These are phyloP conservation scores for Scytalidium lignicola DNA, from an alignment of 2,329 filamentous ascomycete genomes.

Conservation along the genomic window DNA sequence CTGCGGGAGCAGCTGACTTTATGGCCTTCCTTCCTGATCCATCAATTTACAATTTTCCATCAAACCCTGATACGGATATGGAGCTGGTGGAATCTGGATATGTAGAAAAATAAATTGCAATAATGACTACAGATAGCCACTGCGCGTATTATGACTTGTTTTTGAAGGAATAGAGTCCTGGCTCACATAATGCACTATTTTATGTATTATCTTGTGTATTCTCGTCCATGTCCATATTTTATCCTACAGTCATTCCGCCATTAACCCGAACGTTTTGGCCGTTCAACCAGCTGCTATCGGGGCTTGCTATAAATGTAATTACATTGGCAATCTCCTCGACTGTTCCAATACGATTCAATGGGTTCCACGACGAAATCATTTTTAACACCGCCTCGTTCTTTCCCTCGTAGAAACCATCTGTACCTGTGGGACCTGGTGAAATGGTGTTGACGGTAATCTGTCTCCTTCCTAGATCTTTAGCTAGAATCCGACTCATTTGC, in stretches of 20 bases:
- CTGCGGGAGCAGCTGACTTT: neutral
- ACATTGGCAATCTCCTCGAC: conserved; percentile 39
- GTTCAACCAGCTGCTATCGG: conserved; percentile 32
- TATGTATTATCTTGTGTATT: too few relatives aligned
- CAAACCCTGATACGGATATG: neutral
- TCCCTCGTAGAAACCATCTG: conserved; percentile 39
- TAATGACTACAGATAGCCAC: too few relatives aligned
- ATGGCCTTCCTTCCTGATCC: neutral
- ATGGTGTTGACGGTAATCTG: conserved; percentile 42
- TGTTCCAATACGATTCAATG: conserved; percentile 35
- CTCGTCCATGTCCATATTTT: neutral
- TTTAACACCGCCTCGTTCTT: conserved; percentile 33
- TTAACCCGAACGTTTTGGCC: conserved; percentile 39
- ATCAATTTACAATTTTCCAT: neutral
- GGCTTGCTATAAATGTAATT: conserved; percentile 31
- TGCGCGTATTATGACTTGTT: too few relatives aligned
- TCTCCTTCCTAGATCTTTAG: conserved; percentile 39
- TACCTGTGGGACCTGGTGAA: conserved; percentile 42
- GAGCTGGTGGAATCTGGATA: neutral
- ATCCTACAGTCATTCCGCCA: conserved; percentile 25
- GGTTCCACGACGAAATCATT: conserved; percentile 28
- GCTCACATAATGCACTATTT: too few relatives aligned
- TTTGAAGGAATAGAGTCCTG: too few relatives aligned
- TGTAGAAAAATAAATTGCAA: too few relatives aligned
- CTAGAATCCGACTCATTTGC: conserved; percentile 40